Percentiles rank a stretch among this genome's conserved stretches.
These are phyloP conservation scores for Colletotrichum spaethianum DNA, from an alignment of 2,329 filamentous ascomycete species.

Conservation along the genomic window DNA sequence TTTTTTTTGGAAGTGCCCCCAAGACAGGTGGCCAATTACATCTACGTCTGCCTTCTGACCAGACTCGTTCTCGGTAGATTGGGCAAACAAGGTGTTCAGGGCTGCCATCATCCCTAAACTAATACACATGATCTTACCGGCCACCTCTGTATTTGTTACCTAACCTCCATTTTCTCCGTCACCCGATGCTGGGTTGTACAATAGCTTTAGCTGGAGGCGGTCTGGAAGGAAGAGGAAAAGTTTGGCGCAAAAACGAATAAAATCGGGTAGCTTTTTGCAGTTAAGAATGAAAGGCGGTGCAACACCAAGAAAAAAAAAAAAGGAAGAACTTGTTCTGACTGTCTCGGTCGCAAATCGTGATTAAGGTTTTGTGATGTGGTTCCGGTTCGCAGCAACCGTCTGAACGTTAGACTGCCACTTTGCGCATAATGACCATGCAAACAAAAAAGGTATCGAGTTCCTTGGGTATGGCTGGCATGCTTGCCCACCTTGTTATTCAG, in stretches of 20 bases:
- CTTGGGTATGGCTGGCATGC: background rate
- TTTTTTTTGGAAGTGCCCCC: slow-evolving; percentile 42
- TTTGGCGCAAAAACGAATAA: slow-evolving; percentile 51
- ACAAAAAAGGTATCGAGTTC: background rate
- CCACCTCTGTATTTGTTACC: slow-evolving; percentile 53
- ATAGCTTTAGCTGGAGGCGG: slow-evolving; percentile 52
- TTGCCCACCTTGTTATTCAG: background rate
- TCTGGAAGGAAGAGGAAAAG: slow-evolving; percentile 50
- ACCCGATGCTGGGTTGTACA: slow-evolving; percentile 54
- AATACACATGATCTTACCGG: slow-evolving; percentile 43
- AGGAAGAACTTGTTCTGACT: slow-evolving; percentile 46
- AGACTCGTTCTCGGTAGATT: slow-evolving; percentile 41
- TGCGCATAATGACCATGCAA: slow-evolving; percentile 13
- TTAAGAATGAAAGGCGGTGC: slow-evolving; percentile 23
- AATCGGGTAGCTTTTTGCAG: slow-evolving; percentile 49
- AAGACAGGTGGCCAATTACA: slow-evolving; percentile 38
- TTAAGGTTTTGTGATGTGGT: slow-evolving; percentile 18
- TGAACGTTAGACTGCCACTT: slow-evolving; percentile 20
- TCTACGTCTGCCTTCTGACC: slow-evolving; percentile 38
- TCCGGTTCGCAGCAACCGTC: slow-evolving; percentile 20
- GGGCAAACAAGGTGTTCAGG: slow-evolving; percentile 38
- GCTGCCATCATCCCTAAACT: slow-evolving; percentile 43
- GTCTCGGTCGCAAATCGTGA: slow-evolving; percentile 9
- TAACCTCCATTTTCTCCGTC: slow-evolving; percentile 48
- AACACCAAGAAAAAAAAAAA: slow-evolving; percentile 45